Percentiles rank a stretch among this genome's conserved stretches.
These are phyloP conservation scores for Salix caprea DNA, from an alignment of 345 rosid genomes.

Conservation along the genomic window DNA sequence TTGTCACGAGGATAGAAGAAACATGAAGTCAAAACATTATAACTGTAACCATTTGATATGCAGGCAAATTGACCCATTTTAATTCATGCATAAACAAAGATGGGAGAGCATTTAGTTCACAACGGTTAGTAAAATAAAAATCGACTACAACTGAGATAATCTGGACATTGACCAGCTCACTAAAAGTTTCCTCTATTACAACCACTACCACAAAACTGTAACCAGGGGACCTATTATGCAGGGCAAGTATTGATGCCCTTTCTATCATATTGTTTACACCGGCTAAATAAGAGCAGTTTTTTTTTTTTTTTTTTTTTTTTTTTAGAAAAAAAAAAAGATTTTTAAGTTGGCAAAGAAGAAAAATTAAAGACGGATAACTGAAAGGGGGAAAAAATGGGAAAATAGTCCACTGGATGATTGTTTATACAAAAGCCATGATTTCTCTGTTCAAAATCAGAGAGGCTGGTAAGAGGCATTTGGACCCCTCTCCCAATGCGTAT, in stretches of 20 bases:
- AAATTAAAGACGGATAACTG: slow-evolving; percentile 20
- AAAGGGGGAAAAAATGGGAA: not conserved
- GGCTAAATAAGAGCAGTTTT: not conserved
- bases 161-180: slow-evolving; percentile 19
- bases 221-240: slow-evolving; percentile 24
- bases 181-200: slow-evolving; percentile 18
- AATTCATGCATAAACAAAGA: not conserved
- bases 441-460: slow-evolving; percentile 23
- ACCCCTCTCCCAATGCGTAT: slow-evolving; percentile 5
- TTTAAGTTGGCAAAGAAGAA: not conserved
- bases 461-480: not conserved
- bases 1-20: not conserved
- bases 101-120: slow-evolving; percentile 21
- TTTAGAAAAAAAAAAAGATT: not conserved
- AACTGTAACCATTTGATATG: not conserved
- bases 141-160: slow-evolving; percentile 25
- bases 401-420: not conserved
- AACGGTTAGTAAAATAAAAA: slow-evolving; percentile 18
- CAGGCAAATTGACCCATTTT: not conserved
- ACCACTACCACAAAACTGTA: slow-evolving; percentile 38
- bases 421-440: slow-evolving; percentile 31
- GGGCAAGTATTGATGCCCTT: slow-evolving; percentile 35
- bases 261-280: slow-evolving; percentile 22
- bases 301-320: too few species aligned
- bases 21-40: not conserved